Percentiles rank a stretch among this genome's conserved stretches.
Conservation (phyloP, 495 filamentous ascomycete genomes). For the Monascus purpureus region DNA sequence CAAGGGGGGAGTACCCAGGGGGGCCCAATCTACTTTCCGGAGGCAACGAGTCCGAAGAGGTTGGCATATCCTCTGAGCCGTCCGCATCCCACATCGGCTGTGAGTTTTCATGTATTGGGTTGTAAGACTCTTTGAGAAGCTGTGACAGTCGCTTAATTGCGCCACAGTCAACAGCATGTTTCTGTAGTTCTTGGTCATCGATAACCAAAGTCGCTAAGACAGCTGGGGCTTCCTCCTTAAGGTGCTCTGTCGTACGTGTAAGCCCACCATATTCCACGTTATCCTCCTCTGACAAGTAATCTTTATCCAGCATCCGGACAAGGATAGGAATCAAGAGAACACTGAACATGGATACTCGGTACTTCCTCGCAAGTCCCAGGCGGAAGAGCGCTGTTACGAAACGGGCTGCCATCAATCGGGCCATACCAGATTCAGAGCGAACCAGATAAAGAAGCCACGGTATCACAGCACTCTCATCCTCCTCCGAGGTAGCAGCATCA, state of each 20-base stretch:
- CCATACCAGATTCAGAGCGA: conserved; percentile 45
- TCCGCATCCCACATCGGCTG: conserved; percentile 30
- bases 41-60: conserved; percentile 10
- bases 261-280: conserved; percentile 25
- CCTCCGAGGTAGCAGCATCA: conserved; percentile 32
- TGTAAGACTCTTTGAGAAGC: conserved; percentile 60
- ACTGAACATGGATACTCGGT: conserved; percentile 46
- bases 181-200: conserved; percentile 63
- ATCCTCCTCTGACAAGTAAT: conserved; percentile 29
- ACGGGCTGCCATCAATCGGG: conserved; percentile 64
- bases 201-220: conserved; percentile 66
- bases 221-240: conserved; percentile 57
- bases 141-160: conserved; percentile 59
- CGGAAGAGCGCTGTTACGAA: conserved; percentile 66
- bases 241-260: conserved; percentile 20
- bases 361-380: conserved; percentile 47
- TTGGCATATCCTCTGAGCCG: conserved; percentile 8
- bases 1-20: conserved; percentile 44
- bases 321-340: conserved; percentile 60
- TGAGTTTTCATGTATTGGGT: conserved; percentile 22
- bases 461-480: conserved; percentile 66
- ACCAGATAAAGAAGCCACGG: conserved; percentile 68
- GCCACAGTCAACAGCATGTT: conserved; percentile 65
- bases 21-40: conserved; percentile 36
- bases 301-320: conserved; percentile 51